Conservation (phyloP, 2,329 filamentous ascomycete genomes). For the Botrytis fabae region DNA sequence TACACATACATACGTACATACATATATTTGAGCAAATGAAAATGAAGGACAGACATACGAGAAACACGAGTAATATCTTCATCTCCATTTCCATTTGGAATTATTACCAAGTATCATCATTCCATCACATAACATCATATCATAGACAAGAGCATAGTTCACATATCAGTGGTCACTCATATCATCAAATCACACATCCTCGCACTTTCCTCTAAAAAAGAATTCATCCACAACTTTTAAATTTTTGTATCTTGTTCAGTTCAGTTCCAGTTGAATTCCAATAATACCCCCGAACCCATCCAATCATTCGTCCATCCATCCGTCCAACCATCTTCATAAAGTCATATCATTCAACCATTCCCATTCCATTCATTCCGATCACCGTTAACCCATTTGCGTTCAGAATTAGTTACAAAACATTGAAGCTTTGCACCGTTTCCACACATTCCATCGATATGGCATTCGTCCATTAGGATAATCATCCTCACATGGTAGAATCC, state of each 20-base stretch:
- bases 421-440: background rate
- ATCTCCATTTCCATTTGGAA: too few relatives aligned
- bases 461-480: constrained; percentile 1
- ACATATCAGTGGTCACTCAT: background rate
- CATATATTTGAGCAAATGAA: too few relatives aligned
- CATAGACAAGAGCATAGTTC: background rate
- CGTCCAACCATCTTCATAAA: background rate
- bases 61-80: too few relatives aligned
- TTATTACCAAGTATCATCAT: background rate
- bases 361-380: background rate
- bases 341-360: constrained; percentile 9
- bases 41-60: too few relatives aligned
- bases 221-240: constrained; percentile 5
- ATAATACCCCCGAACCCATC: background rate
- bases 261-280: background rate
- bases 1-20: too few relatives aligned
- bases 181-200: background rate
- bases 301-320: background rate
- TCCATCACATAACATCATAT: background rate
- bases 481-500: background rate
- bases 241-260: constrained; percentile 12
- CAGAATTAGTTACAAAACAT: constrained; percentile 12
- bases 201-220: background rate
- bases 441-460: background rate
- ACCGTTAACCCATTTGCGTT: background rate